Conservation (phyloP, 2,329 filamentous ascomycete species). For the Apiospora malaysiana region DNA sequence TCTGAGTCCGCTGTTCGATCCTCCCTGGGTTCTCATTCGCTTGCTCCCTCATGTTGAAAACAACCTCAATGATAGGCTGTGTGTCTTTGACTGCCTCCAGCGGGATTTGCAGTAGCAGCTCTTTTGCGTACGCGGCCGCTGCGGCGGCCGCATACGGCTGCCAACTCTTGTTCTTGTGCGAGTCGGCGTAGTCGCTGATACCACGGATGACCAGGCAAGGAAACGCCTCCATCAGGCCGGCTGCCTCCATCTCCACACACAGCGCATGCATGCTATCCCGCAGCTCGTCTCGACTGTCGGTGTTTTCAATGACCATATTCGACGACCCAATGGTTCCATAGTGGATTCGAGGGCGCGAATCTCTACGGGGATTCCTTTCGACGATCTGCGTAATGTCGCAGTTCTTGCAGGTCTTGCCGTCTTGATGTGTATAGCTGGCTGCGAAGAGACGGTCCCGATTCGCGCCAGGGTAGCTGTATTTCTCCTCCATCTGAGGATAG, state of each 20-base stretch:
- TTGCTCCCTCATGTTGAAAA: no score
- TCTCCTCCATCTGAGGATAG: no score
- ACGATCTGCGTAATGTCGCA: neutral
- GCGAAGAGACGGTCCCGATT: neutral
- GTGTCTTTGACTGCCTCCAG: neutral
- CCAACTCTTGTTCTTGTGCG: conserved; percentile 35
- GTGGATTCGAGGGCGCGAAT: neutral
- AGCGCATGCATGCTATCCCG: neutral
- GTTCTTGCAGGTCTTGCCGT: neutral
- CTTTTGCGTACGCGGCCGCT: conserved; percentile 36
- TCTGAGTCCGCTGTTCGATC: no score
- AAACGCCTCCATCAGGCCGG: conserved; percentile 38
- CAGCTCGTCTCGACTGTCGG: neutral
- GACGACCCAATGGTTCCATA: conserved; percentile 22
- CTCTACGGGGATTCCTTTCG: neutral
- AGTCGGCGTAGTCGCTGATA: conserved; percentile 40
- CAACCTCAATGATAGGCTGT: neutral
- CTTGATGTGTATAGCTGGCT: neutral
- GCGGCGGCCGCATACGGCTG: conserved; percentile 33
- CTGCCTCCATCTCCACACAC: conserved; percentile 28
- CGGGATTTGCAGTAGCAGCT: conserved; percentile 24
- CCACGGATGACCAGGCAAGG: conserved; percentile 39
- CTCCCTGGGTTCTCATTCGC: no score
- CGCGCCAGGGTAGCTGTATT: no score
- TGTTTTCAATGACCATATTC: conserved; percentile 12